These are phyloP conservation scores for Metschnikowia cerradonensis DNA, from an alignment of 805 yeast species.

Conservation along the genomic window DNA sequence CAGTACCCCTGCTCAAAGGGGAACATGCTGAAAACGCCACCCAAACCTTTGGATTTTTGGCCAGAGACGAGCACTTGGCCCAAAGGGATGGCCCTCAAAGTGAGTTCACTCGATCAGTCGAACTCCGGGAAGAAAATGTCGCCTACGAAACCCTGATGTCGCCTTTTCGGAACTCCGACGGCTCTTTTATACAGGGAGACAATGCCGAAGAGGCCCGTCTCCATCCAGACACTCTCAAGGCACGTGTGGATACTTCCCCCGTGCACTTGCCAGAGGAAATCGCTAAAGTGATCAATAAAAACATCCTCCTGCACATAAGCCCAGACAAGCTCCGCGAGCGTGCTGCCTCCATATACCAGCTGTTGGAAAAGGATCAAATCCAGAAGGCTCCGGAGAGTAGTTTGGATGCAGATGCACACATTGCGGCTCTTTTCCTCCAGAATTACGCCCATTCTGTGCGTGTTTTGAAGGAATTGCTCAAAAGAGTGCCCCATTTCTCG, in stretches of 20 bases:
- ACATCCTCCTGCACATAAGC: slow-evolving; percentile 53
- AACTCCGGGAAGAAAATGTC: background rate
- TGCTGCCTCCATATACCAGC: slow-evolving; percentile 53
- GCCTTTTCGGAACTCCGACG: slow-evolving; percentile 37
- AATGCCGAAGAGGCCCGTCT: slow-evolving; percentile 53
- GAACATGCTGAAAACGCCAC: background rate
- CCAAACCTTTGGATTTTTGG: slow-evolving; percentile 10
- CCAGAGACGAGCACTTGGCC: slow-evolving; percentile 18
- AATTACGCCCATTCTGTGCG: slow-evolving; percentile 70
- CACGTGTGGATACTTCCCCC: slow-evolving; percentile 49
- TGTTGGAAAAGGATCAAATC: slow-evolving; percentile 49
- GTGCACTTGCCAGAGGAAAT: slow-evolving; percentile 54
- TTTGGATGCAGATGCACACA: slow-evolving; percentile 70
- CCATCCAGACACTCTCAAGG: slow-evolving; percentile 54
- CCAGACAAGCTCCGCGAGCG: slow-evolving; percentile 64
- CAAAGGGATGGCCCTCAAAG: slow-evolving; percentile 8
- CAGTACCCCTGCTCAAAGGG: background rate
- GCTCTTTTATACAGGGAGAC: slow-evolving; percentile 39
- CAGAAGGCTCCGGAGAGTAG: slow-evolving; percentile 44
- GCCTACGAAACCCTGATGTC: slow-evolving; percentile 18
- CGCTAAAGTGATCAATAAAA: slow-evolving; percentile 56
- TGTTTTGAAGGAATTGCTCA: slow-evolving; percentile 61
- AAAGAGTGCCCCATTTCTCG: slow-evolving; percentile 52
- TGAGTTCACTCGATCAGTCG: slow-evolving; percentile 1
- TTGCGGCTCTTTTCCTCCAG: slow-evolving; percentile 76